Conservation (phyloP, 352 stramenopile species). For the Phytophthora cryptogea region DNA sequence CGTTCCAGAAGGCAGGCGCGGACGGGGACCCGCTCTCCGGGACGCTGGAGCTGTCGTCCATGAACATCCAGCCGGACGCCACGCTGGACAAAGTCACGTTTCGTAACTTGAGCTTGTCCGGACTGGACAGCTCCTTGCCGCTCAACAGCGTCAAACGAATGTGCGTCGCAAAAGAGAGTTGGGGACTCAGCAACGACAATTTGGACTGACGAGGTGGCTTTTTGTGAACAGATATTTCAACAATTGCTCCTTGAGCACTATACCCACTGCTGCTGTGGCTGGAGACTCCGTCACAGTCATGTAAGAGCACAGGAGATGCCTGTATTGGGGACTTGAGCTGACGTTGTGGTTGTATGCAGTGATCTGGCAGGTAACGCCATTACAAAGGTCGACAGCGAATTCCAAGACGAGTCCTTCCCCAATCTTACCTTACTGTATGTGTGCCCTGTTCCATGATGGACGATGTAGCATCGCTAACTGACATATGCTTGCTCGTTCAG, state of each 20-base stretch:
- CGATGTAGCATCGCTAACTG: not conserved
- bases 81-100: slow-evolving; percentile 61
- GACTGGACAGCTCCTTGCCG: slow-evolving; percentile 54
- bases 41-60: slow-evolving; percentile 60
- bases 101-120: slow-evolving; percentile 44
- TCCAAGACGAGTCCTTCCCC: slow-evolving; percentile 45
- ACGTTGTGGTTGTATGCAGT: slow-evolving; percentile 18
- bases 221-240: slow-evolving; percentile 52
- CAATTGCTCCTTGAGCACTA: slow-evolving; percentile 69
- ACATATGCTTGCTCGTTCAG: slow-evolving; percentile 23
- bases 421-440: slow-evolving; percentile 63
- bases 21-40: slow-evolving; percentile 40
- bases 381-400: slow-evolving; percentile 33
- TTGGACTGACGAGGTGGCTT: slow-evolving; percentile 11
- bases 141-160: slow-evolving; percentile 58
- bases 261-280: slow-evolving; percentile 53
- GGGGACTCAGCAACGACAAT: not conserved
- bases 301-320: slow-evolving; percentile 19
- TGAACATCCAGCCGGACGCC: slow-evolving; percentile 60
- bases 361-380: slow-evolving; percentile 53
- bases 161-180: slow-evolving; percentile 27
- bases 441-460: not conserved
- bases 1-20: slow-evolving; percentile 47
- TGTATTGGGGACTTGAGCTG: not conserved
- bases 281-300: slow-evolving; percentile 49